Evolutionary conservation across 129 eudicot species (phyloP), one percentile per base, ranked within the genome.

Genomic region (Silybum marianum): DNA sequence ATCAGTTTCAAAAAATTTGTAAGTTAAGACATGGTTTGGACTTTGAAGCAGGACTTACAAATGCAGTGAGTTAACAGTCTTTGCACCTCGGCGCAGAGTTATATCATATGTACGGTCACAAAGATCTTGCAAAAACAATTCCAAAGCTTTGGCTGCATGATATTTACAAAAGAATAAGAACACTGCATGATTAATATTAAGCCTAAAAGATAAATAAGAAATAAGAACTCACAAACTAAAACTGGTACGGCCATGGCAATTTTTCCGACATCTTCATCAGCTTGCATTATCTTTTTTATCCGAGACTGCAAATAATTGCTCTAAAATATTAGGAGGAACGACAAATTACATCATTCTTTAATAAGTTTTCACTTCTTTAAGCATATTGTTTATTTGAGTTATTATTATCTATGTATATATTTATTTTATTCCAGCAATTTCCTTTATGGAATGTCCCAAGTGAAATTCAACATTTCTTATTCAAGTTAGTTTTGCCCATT

Each of bases 171-270:
- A 21, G 24, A 28, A 32, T 68, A 71, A 79, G 46, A 38, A 25
- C 75, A 63, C 34, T 18, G 26, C 60, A 71, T 21, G 40, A 24
- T 11, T 32, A 32, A 46, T 30, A 11, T 19, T 5, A 63, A 46
- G 69, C 34, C n/a, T 60, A 39, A 46, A 63, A 63, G 28, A 63
- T 63, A 13, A 78, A 30, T 34, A 72, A 81, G 39, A 62, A 78
- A 39, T 34, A 72, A 81, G 39, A 62, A 91, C 98, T 81, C 73
- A 91, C 98, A 93, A 23, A 93, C 98, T 88, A 93, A 79, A 88
- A 93, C 92, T 16, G 98, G 98, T 23, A 93, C 98, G 10, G 97
- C 98, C 94, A 91, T 86, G 72, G 98, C 98, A 72, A 93, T 93
- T 87, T 93, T 93, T 78, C 98, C 98, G 5, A 93, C 93, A 65